phyloP scores from a whole-genome alignment of 2,329 filamentous ascomycete species.

The Stachybotrys echinatus region DNA sequence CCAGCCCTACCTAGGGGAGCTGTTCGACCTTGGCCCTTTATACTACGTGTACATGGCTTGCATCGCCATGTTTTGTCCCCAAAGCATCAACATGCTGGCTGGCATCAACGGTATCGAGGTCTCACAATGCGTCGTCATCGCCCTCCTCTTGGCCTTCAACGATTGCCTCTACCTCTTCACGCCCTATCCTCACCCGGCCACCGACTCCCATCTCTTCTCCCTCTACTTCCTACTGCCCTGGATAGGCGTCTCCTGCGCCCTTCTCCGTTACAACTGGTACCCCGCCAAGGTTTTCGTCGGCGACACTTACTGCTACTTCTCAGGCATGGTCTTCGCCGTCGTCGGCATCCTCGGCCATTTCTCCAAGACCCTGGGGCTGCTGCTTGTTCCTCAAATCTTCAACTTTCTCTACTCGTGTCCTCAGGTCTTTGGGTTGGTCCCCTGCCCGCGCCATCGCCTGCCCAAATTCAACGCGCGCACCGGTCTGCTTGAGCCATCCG shows the following conservation, averaged over 20 bases:
- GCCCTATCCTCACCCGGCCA: conserved; percentile 84
- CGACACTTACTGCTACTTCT: conserved; percentile 99
- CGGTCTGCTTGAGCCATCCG: conserved; percentile 79
- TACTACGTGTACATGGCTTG: conserved; percentile 98
- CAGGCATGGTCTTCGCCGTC: conserved; percentile 97
- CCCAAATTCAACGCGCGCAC: conserved; percentile 83
- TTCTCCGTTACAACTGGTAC: conserved; percentile 92
- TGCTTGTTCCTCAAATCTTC: conserved; percentile 90
- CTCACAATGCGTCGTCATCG: conserved; percentile 87
- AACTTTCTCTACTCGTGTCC: conserved; percentile 94
- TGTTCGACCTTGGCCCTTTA: conserved; percentile 73
- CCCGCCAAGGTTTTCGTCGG: conserved; percentile 93
- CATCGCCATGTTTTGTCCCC: conserved; percentile 94
- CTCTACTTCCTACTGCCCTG: conserved; percentile 93
- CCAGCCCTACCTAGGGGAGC: conserved; percentile 75
- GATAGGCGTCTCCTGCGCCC: conserved; percentile 81
- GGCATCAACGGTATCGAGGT: conserved; percentile 99
- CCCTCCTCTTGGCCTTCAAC: conserved; percentile 76
- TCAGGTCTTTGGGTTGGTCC: conserved; percentile 84
- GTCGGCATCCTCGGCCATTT: conserved; percentile 97
- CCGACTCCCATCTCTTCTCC: conserved; percentile 92
- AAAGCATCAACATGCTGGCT: conserved; percentile 99
- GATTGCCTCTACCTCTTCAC: conserved; percentile 82
- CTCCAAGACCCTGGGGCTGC: conserved; percentile 87
- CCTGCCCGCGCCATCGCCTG: conserved; percentile 87